Conservation (phyloP, 2,329 filamentous ascomycete species). For the Endoconidiophora laricicola region DNA sequence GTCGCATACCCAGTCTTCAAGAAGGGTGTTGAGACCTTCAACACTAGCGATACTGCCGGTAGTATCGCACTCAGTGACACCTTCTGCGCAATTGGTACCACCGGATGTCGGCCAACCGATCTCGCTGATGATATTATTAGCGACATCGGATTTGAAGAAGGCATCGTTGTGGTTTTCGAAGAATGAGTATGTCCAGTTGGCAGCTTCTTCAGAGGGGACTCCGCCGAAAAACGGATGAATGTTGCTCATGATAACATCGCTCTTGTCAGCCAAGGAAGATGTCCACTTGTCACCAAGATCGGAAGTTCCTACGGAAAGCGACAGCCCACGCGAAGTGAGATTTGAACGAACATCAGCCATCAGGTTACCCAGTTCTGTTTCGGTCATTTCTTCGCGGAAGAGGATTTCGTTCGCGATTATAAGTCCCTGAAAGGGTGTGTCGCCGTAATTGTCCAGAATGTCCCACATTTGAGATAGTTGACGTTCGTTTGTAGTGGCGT, state of each 20-base stretch:
- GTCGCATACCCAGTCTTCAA: conserved; percentile 71
- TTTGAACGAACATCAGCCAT: conserved; percentile 56
- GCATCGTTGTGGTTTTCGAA: conserved; percentile 54
- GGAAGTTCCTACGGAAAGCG: conserved; percentile 67
- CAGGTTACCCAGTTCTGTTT: conserved; percentile 42
- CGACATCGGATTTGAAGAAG: conserved; percentile 44
- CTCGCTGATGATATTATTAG: conserved; percentile 70
- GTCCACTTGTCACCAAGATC: conserved; percentile 87
- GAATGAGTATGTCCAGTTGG: conserved; percentile 68
- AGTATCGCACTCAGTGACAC: conserved; percentile 33
- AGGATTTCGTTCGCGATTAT: conserved; percentile 72
- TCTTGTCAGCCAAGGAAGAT: conserved; percentile 44
- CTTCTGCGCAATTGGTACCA: conserved; percentile 50
- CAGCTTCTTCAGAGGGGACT: conserved; percentile 47
- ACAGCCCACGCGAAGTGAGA: conserved; percentile 46
- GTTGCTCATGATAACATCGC: conserved; percentile 89
- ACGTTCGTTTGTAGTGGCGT: conserved; percentile 65
- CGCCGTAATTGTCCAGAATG: conserved; percentile 54
- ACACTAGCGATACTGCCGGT: conserved; percentile 62
- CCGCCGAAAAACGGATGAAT: conserved; percentile 94
- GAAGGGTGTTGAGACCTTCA: conserved; percentile 67
- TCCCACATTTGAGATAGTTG: conserved; percentile 74
- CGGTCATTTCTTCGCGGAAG: conserved; percentile 59
- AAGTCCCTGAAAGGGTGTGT: conserved; percentile 58
- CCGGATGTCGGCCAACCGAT: conserved; percentile 81